Conservation (phyloP, 495 filamentous ascomycete species). For the Penicillium robsamsonii region DNA sequence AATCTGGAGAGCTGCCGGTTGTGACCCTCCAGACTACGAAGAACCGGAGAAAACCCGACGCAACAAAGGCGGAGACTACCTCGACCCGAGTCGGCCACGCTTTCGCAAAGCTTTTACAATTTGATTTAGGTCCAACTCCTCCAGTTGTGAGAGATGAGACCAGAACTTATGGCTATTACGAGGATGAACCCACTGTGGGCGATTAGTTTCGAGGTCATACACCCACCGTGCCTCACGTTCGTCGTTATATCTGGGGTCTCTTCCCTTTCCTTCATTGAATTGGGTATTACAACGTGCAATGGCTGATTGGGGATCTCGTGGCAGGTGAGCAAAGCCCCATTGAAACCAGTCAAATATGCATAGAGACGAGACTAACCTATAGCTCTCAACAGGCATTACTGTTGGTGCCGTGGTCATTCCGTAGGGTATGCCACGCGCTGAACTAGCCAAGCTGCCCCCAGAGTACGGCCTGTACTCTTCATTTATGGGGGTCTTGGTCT, state of each 20-base stretch:
- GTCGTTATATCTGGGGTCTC: slow-evolving; percentile 59
- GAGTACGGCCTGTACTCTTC: slow-evolving; percentile 91
- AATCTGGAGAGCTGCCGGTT: not conserved
- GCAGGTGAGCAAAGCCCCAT: slow-evolving; percentile 51
- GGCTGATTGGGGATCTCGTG: slow-evolving; percentile 81
- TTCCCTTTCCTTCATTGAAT: slow-evolving; percentile 90
- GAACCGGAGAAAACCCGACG: not conserved
- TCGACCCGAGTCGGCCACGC: slow-evolving; percentile 11
- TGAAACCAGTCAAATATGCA: not conserved
- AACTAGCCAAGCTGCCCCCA: slow-evolving; percentile 68
- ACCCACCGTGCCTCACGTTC: slow-evolving; percentile 54
- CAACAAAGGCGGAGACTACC: slow-evolving; percentile 10
- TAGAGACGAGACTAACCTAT: not conserved
- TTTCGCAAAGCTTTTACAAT: slow-evolving; percentile 3
- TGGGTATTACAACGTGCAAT: slow-evolving; percentile 75
- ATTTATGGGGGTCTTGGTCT: slow-evolving; percentile 90
- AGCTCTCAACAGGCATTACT: slow-evolving; percentile 54
- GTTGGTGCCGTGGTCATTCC: slow-evolving; percentile 94
- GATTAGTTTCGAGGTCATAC: slow-evolving; percentile 65
- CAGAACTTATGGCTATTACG: slow-evolving; percentile 27
- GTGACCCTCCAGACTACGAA: not conserved
- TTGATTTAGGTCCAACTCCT: not conserved
- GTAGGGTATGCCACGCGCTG: slow-evolving; percentile 93
- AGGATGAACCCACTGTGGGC: slow-evolving; percentile 66
- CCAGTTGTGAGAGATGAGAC: not conserved